These are phyloP conservation scores for Neopestalotiopsis sp. DNA, from an alignment of 2,329 filamentous ascomycete genomes.

Conservation along the genomic window DNA sequence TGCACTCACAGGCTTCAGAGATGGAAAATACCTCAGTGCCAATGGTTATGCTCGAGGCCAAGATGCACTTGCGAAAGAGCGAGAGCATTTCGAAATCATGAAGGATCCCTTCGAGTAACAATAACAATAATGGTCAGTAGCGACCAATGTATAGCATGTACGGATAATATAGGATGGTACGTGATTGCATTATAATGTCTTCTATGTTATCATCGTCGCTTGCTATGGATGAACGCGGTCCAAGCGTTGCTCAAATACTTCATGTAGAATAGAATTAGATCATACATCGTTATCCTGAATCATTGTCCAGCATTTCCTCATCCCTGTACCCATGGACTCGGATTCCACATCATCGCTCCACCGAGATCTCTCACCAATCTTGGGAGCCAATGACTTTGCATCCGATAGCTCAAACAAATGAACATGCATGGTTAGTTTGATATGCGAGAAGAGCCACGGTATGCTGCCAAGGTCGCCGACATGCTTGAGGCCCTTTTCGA, in stretches of 20 bases:
- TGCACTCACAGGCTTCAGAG: no score
- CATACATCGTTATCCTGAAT: slow-evolving; percentile 31
- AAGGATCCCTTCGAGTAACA: fast-evolving
- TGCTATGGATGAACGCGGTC: background rate
- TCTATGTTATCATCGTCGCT: background rate
- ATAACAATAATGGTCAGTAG: fast-evolving
- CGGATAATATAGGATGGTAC: no score
- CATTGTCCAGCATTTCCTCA: slow-evolving; percentile 61
- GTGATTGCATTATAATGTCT: no score
- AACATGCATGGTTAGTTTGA: slow-evolving; percentile 63
- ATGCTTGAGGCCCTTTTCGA: slow-evolving; percentile 32
- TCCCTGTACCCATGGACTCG: slow-evolving; percentile 63
- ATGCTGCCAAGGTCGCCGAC: slow-evolving; percentile 53
- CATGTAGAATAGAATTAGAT: background rate
- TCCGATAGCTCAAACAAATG: slow-evolving; percentile 50
- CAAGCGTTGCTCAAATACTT: background rate
- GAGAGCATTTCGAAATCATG: no score
- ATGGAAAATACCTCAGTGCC: no score
- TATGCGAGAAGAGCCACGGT: slow-evolving; percentile 62
- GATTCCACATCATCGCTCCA: slow-evolving; percentile 49
- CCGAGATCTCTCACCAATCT: slow-evolving; percentile 40
- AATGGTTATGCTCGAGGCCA: no score
- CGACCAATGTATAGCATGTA: no score
- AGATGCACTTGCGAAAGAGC: no score
- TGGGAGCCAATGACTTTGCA: slow-evolving; percentile 7